phyloP scores from a whole-genome alignment of 176 grass and related monocot species.

The Eleusine coracana region DNA sequence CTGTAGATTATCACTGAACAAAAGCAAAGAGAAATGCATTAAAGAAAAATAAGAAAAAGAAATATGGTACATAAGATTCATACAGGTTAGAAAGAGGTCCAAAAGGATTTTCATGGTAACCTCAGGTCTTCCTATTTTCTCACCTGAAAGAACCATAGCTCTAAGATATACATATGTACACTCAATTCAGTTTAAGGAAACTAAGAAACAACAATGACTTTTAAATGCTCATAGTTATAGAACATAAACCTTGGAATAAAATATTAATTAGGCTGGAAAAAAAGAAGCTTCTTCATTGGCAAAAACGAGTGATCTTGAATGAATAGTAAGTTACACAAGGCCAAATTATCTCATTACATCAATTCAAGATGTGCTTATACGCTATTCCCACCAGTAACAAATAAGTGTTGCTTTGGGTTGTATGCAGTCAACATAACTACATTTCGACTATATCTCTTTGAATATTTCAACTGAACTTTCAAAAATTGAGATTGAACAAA shows the following conservation, averaged over 20 bases:
- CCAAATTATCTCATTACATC: background rate
- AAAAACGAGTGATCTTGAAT: background rate
- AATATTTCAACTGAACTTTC: background rate
- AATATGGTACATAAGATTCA: background rate
- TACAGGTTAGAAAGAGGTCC: background rate
- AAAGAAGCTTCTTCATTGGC: background rate
- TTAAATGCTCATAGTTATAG: background rate
- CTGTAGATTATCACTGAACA: conserved; percentile 89
- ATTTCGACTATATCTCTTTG: background rate
- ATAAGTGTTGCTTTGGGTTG: background rate
- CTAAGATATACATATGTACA: background rate
- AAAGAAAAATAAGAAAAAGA: conserved; percentile 25
- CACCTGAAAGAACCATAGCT: background rate
- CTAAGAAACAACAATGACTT: background rate
- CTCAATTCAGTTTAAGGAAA: background rate
- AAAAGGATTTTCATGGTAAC: background rate
- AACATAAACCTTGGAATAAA: too few species aligned
- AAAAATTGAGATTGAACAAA: background rate
- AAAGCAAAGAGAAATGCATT: conserved; percentile 14
- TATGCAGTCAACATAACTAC: background rate
- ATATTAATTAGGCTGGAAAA: background rate
- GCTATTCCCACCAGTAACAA: background rate
- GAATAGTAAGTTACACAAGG: background rate
- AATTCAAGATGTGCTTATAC: background rate
- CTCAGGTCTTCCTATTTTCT: background rate